These are phyloP conservation scores for Cutaneotrichosporon dermatis DNA, from an alignment of 1,284 basidiomycete species.

Conservation along the genomic window DNA sequence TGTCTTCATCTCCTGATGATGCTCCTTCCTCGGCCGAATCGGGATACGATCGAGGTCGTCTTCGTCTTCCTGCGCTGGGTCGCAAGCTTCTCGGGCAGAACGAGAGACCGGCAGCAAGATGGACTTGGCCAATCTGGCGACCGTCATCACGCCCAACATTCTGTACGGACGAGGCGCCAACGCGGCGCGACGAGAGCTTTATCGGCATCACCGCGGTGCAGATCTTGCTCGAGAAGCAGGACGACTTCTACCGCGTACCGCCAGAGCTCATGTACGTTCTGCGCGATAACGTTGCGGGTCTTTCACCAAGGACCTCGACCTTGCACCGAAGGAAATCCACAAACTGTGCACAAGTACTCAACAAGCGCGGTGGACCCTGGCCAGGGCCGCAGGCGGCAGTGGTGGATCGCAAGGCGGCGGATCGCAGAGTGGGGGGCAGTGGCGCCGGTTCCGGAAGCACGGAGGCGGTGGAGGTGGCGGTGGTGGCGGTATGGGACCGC, in stretches of 20 bases:
- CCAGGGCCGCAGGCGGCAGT: neutral
- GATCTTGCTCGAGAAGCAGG: conserved; percentile 83
- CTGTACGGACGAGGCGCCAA: conserved; percentile 80
- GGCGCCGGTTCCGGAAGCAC: too few species aligned
- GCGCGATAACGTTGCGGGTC: conserved; percentile 66
- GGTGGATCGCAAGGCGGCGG: too few species aligned
- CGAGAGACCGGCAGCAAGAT: conserved; percentile 98
- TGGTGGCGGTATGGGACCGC: neutral
- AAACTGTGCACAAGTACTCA: conserved; percentile 81
- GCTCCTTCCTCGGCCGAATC: conserved; percentile 84
- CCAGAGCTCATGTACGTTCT: conserved; percentile 76
- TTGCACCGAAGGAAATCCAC: conserved; percentile 82
- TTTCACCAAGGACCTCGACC: conserved; percentile 72
- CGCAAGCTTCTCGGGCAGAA: conserved; percentile 98
- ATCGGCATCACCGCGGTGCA: conserved; percentile 82
- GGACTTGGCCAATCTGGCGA: conserved; percentile 95
- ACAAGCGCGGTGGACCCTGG: conserved; percentile 19
- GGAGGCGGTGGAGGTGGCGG: too few species aligned
- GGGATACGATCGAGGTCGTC: conserved; percentile 95
- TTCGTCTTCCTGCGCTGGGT: conserved; percentile 99
- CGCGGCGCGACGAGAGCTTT: conserved; percentile 89
- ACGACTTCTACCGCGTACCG: conserved; percentile 86
- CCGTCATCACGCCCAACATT: conserved; percentile 95
- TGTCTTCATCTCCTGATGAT: conserved; percentile 82
- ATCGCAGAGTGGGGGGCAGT: too few species aligned